These are phyloP conservation scores for Picochlorum sp. DNA, from an alignment of 139 green algal genomes.

Conservation along the genomic window DNA sequence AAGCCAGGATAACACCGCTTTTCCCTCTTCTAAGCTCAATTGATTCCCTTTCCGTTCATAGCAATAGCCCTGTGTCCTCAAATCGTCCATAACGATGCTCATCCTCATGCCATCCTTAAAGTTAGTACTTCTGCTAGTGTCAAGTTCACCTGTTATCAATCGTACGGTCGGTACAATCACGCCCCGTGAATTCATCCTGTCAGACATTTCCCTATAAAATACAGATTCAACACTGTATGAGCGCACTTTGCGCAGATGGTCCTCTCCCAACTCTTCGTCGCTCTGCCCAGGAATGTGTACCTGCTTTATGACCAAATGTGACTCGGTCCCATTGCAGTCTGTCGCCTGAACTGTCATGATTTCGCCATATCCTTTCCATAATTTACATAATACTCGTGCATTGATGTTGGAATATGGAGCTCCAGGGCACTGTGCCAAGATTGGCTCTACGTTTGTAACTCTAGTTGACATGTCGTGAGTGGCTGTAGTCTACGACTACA, in stretches of 20 bases:
- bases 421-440: too few species aligned
- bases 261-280: background rate
- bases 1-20: background rate
- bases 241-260: background rate
- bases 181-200: background rate
- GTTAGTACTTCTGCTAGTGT: too few species aligned
- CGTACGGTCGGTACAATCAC: background rate
- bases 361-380: background rate
- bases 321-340: background rate
- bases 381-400: background rate
- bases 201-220: constrained; percentile 1
- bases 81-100: background rate
- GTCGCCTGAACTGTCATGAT: background rate
- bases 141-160: background rate
- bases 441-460: too few species aligned
- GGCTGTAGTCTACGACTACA: too few species aligned
- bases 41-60: background rate
- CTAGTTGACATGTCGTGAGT: too few species aligned
- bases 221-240: constrained; percentile 2
- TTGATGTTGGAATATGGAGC: background rate
- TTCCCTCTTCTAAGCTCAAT: background rate
- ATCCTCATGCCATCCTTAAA: background rate
- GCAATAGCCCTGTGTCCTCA: background rate
- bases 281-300: background rate
- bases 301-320: background rate